phyloP scores from a whole-genome alignment of 2,329 filamentous ascomycete genomes.

The Aspergillus ochraceoroseus region DNA sequence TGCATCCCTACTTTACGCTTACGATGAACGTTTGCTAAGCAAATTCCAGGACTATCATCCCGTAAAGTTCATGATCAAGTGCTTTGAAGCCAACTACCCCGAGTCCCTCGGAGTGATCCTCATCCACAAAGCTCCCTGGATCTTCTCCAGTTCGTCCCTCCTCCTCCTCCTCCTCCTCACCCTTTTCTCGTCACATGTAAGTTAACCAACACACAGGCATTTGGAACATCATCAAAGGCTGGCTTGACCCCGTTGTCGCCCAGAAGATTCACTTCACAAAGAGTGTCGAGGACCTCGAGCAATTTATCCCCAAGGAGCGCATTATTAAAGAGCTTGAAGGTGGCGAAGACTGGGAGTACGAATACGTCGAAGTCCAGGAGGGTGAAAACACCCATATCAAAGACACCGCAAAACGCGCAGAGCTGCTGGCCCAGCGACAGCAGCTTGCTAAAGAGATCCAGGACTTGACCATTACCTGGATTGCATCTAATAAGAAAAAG shows the following conservation, averaged over 20 bases:
- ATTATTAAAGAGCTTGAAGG: conserved; percentile 83
- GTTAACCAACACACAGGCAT: conserved; percentile 56
- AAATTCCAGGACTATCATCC: conserved; percentile 72
- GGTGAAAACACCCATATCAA: conserved; percentile 76
- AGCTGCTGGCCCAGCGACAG: conserved; percentile 59
- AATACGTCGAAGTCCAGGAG: conserved; percentile 68
- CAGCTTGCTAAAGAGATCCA: conserved; percentile 69
- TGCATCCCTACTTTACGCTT: conserved; percentile 20
- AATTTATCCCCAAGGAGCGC: conserved; percentile 65
- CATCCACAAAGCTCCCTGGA: conserved; percentile 93
- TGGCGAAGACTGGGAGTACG: conserved; percentile 76
- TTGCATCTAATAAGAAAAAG: conserved; percentile 49
- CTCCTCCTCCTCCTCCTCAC: neutral
- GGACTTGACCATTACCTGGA: conserved; percentile 69
- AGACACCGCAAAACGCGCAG: conserved; percentile 59
- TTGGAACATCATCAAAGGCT: conserved; percentile 91
- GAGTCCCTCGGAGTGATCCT: conserved; percentile 85
- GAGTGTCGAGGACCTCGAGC: conserved; percentile 68
- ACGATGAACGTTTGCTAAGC: conserved; percentile 1
- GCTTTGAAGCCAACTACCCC: conserved; percentile 97
- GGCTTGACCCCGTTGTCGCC: conserved; percentile 95
- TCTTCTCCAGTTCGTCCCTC: conserved; percentile 72
- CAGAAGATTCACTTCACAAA: conserved; percentile 92
- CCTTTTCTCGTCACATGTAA: neutral
- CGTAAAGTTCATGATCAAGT: conserved; percentile 99